Base-by-base conservation (phyloP, 108 stramenopile genomes). In the Fragilaria crotonensis region DNA sequence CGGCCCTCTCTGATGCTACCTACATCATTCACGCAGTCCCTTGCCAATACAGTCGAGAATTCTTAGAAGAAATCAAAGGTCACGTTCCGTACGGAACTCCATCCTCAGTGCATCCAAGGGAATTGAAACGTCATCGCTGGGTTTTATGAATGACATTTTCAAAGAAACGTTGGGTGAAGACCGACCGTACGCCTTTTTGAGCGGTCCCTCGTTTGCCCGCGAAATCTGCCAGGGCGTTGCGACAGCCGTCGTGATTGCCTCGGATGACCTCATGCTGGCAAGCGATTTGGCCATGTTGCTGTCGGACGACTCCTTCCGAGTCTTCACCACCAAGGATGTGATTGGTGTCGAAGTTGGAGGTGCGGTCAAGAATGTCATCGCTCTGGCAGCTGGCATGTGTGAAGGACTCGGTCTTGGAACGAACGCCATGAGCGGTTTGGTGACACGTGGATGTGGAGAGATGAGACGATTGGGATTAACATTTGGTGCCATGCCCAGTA, bases 361-460 rank as follows among this genome's bases (percentile, higher is more conserved):
- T 9, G 95, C 95, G 17, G 93, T 96, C 50, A 97, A 97, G 64
- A 97, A 97, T 73, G 97, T 97, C 25, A 94, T 97, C 67, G 97
- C 97, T 0, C 64, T 97, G 25, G 97, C 95, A 4, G 97, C 97
- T 30, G 97, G 97, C 29, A 97, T 97, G 97, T 94, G 93, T 60
- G 97, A 97, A 67, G 97, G 93, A 22, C 64, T 97, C 14, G 97
- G 93, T 28, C 66, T 96, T 45, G 97, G 97, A 21, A 97, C 94
- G 22, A 97, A 97, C 57, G 95, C 97, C 30, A 95, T 95, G 93
- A 90, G 91, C 54, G 93, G 89, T 0, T 70, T 97, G 44, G 95
- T 97, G 5, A 97, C 97, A 5, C 75, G 97, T 48, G 97, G 97
- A 7, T 95, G 94, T 76, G 87, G 75, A 14, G 97, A 97, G 75